These are phyloP conservation scores for Pyrenochaeta sp. DNA, from an alignment of 2,329 filamentous ascomycete species.

Conservation along the genomic window DNA sequence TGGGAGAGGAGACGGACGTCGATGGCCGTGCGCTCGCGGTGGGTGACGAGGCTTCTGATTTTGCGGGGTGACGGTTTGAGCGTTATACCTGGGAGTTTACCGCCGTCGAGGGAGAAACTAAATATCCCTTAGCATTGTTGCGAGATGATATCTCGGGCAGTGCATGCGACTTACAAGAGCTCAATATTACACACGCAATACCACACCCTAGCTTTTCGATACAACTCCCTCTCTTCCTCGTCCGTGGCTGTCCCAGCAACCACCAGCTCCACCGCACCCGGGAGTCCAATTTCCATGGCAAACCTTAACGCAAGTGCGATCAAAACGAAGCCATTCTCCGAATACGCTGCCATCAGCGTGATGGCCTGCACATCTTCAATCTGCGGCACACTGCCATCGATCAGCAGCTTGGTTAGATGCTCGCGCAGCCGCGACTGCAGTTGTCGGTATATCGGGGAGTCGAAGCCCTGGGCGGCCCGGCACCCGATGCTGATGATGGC, in stretches of 20 bases:
- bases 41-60: slow-evolving; percentile 55
- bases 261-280: slow-evolving; percentile 49
- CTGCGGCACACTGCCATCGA: slow-evolving; percentile 49
- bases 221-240: slow-evolving; percentile 44
- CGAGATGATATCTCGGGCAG: too few species aligned
- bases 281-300: slow-evolving; percentile 58
- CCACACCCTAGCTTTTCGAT: slow-evolving; percentile 55
- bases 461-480: slow-evolving; percentile 54
- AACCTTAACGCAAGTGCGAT: slow-evolving; percentile 60
- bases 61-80: slow-evolving; percentile 50
- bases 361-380: slow-evolving; percentile 62
- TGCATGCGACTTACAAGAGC: slow-evolving; percentile 42
- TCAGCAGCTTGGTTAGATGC: slow-evolving; percentile 57
- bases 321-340: slow-evolving; percentile 59
- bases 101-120: slow-evolving; percentile 55
- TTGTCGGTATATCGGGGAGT: slow-evolving; percentile 47
- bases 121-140: slow-evolving; percentile 1
- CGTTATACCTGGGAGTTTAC: slow-evolving; percentile 52
- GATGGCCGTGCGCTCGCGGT: slow-evolving; percentile 54
- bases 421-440: slow-evolving; percentile 41
- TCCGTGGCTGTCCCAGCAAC: slow-evolving; percentile 37
- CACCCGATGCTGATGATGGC: slow-evolving; percentile 62
- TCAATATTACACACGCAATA: slow-evolving; percentile 62
- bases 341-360: slow-evolving; percentile 61
- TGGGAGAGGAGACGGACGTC: slow-evolving; percentile 63